phyloP scores from a whole-genome alignment of 176 grass and related monocot species.

The Thinopyrum elongatum region DNA sequence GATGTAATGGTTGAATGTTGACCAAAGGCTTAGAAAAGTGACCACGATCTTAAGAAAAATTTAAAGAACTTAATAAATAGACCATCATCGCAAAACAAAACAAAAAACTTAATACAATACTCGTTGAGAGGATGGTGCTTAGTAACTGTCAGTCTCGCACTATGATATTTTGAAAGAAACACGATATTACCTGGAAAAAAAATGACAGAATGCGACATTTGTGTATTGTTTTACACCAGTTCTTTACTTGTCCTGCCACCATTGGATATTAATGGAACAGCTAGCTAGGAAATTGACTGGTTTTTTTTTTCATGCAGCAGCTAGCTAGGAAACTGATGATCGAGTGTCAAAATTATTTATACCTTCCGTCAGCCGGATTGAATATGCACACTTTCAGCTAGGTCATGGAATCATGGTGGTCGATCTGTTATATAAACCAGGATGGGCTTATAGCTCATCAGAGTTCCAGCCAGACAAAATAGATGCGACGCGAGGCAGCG shows the following conservation, averaged over 20 bases:
- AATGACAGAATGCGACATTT: not conserved
- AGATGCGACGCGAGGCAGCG: not conserved
- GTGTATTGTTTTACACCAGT: not conserved
- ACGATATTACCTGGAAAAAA: not conserved
- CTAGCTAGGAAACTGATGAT: not conserved
- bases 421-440: not conserved
- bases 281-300: not conserved
- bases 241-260: not conserved
- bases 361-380: not conserved
- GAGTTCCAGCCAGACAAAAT: not conserved
- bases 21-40: too few species aligned
- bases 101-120: too few species aligned
- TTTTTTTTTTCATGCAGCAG: too few species aligned
- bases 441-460: not conserved
- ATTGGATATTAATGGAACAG: not conserved
- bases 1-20: too few species aligned
- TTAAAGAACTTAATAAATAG: too few species aligned
- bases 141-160: not conserved
- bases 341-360: not conserved
- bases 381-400: not conserved
- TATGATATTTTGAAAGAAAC: not conserved
- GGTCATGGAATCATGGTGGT: not conserved
- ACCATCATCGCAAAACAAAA: too few species aligned
- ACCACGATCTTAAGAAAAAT: too few species aligned
- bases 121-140: not conserved